Evolutionary conservation across 257 asterid species (phyloP), one percentile per base, ranked within the genome.

Genomic region (Solanum pinnatisectum): DNA sequence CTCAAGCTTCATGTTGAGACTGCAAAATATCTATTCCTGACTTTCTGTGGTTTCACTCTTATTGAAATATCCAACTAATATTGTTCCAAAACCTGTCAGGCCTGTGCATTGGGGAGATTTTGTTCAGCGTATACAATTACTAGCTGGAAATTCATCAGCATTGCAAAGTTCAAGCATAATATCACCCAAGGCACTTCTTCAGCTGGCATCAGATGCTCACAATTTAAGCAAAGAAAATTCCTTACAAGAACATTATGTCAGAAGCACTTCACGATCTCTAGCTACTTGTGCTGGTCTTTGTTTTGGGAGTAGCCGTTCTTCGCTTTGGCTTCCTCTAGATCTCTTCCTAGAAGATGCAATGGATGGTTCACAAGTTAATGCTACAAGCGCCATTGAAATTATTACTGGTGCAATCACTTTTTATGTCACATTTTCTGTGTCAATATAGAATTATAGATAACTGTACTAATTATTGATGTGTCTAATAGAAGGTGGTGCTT

Each of bases 291-390:
- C 94, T 88, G 96, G 95, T 92, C 96, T 91, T 88, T 92, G 96
- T 86, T 88, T 93, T 20, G 99, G 98, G 88, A 87, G 90, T 78
- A 96, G 96, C 46, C 93, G 93, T 44, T 94, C 99, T 76, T 90
- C 96, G 39, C 96, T 95, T 87, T 97, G 99, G 99, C 98, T 96
- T 86, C 98, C 99, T 88, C 96, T 96, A 70, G 99, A 97, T 92
- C 91, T 97, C 90, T 94, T 95, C 40, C 93, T 96, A 14, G 99
- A 97, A 92, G 99, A 97, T 90, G 95, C 99, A 79, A 96, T 96
- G 98, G 98, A 95, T 91, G 96, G 96, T 87, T 94, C 96, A 33
- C 98, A 94, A 92, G 99, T 97, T 79, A 94, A 91, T 72, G 96
- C 99, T 85, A 92, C 94, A 84, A 96, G 99, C 90, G 96, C 98